Percentiles rank a stretch among this genome's conserved stretches.
phyloP scores from a whole-genome alignment of 768 basidiomycete species.

The Atractiella rhizophila region DNA sequence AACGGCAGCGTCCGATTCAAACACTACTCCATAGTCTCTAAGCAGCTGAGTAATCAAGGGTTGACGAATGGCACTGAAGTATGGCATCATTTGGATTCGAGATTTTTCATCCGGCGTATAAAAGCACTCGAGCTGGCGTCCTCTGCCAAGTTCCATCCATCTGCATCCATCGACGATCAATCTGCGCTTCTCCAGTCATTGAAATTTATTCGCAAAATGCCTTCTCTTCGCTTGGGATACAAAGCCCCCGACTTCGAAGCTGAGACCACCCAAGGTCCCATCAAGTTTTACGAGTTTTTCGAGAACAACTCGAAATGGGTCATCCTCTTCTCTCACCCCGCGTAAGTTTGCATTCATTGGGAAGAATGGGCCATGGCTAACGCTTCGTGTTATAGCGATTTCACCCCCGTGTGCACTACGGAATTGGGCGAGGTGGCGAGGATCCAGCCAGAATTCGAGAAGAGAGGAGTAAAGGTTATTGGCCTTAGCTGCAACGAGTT shows the following conservation, averaged over 20 bases:
- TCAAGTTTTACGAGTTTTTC: constrained; percentile 72
- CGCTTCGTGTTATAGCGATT: neutral
- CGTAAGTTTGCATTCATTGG: constrained; percentile 16
- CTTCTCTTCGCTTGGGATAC: constrained; percentile 37
- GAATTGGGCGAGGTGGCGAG: constrained; percentile 90
- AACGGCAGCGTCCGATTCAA: too few relatives aligned
- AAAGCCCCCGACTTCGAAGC: constrained; percentile 80
- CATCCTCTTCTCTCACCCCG: constrained; percentile 74
- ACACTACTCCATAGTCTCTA: too few relatives aligned
- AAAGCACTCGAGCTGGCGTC: too few relatives aligned
- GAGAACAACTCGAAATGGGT: constrained; percentile 75
- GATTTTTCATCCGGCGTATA: too few relatives aligned
- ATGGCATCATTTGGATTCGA: too few relatives aligned
- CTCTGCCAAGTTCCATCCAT: too few relatives aligned
- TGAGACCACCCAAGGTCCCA: constrained; percentile 56
- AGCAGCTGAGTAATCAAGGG: too few relatives aligned
- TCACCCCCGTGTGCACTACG: constrained; percentile 47
- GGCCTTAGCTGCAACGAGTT: constrained; percentile 50
- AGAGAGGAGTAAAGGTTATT: constrained; percentile 75
- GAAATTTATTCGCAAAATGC: too few relatives aligned
- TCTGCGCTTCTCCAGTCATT: too few relatives aligned
- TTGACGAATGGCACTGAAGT: too few relatives aligned
- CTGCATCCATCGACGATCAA: too few relatives aligned
- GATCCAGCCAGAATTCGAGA: constrained; percentile 54
- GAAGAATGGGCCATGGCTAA: constrained; percentile 1